These are phyloP conservation scores for Globisporangium emineosum DNA, from an alignment of 352 stramenopile species.

Conservation along the genomic window DNA sequence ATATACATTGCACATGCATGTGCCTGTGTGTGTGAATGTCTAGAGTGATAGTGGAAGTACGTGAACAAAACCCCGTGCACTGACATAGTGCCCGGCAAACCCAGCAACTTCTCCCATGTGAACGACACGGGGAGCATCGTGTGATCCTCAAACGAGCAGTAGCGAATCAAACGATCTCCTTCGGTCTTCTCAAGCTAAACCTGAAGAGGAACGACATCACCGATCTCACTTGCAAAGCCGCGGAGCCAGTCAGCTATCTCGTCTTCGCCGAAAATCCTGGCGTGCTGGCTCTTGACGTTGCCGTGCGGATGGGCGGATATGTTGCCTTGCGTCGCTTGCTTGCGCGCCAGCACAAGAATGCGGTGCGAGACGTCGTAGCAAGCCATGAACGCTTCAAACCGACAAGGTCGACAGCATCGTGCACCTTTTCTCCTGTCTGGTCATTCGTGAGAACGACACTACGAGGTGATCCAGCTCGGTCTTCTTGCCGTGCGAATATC, in stretches of 20 bases:
- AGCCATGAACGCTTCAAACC: neutral
- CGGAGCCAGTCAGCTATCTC: neutral
- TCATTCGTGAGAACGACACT: neutral
- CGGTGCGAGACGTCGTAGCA: neutral
- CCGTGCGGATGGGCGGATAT: too few relatives aligned
- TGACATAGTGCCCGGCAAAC: too few relatives aligned
- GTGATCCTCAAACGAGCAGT: neutral
- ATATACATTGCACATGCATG: too few relatives aligned
- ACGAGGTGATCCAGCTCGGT: neutral
- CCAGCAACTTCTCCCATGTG: neutral
- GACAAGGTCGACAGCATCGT: neutral
- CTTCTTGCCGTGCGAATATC: neutral
- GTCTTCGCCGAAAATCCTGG: neutral
- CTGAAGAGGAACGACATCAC: neutral
- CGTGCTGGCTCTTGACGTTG: slow-evolving; percentile 1
- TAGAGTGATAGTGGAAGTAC: too few relatives aligned
- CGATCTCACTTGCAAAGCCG: neutral
- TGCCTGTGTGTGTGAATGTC: too few relatives aligned
- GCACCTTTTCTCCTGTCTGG: neutral
- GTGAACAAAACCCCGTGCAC: too few relatives aligned
- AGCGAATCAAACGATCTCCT: neutral
- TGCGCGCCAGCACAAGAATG: neutral
- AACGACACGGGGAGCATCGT: neutral
- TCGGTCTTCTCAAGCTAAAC: neutral
- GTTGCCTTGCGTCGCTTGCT: neutral